phyloP scores from a whole-genome alignment of 345 rosid genomes.

The Mercurialis annua region DNA sequence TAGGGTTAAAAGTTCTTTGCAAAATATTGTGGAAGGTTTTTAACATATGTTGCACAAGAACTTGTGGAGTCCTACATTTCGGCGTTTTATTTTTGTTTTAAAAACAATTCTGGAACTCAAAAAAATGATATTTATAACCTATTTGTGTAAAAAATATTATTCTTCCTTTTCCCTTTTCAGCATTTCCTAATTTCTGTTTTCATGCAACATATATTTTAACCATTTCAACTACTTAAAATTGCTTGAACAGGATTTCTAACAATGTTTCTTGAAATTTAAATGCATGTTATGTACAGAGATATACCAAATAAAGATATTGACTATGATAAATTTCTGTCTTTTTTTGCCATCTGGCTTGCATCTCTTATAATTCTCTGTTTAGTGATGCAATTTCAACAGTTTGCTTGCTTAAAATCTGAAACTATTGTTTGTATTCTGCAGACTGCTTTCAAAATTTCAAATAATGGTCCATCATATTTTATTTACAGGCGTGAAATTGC shows the following conservation, averaged over 20 bases:
- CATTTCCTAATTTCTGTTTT: too few relatives aligned
- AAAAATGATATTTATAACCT: too few relatives aligned
- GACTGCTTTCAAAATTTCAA: background rate
- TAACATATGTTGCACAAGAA: too few relatives aligned
- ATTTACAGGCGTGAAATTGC: conserved; percentile 51
- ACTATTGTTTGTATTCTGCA: background rate
- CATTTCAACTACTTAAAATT: conserved; percentile 6
- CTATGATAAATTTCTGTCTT: background rate
- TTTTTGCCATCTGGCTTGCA: background rate
- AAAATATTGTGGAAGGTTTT: background rate
- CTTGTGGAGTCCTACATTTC: too few relatives aligned
- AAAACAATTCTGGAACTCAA: too few relatives aligned
- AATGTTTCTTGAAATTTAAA: background rate
- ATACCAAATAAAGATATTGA: background rate
- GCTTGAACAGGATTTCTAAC: background rate
- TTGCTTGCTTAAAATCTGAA: conserved; percentile 9
- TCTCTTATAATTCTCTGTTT: background rate
- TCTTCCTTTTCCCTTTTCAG: too few relatives aligned
- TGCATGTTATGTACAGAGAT: background rate
- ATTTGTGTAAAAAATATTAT: too few relatives aligned
- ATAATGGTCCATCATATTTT: conserved; percentile 8
- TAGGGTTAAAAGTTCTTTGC: conserved; percentile 8
- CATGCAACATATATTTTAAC: background rate
- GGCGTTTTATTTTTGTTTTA: too few relatives aligned
- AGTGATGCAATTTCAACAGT: background rate